Percentiles rank a stretch among this genome's conserved stretches.
Conservation (phyloP, 352 stramenopile genomes). For the Phytophthora europaea region DNA sequence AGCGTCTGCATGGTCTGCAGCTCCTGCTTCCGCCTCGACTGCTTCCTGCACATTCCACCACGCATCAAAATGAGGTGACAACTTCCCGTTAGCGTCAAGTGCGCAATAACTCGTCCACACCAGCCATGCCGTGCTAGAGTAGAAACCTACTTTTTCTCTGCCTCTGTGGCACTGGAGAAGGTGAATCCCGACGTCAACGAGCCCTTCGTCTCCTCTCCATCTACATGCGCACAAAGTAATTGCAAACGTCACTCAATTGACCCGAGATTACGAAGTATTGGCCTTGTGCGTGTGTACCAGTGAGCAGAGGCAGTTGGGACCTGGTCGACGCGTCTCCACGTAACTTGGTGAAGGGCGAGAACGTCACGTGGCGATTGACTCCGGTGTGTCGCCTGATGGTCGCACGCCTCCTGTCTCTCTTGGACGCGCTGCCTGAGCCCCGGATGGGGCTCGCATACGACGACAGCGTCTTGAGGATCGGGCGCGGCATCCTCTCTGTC, state of each 20-base stretch:
- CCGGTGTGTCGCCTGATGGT: conserved; percentile 41
- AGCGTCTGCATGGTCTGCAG: conserved; percentile 57
- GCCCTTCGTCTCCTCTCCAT: conserved; percentile 22
- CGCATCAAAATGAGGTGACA: background rate
- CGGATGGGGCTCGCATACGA: conserved; percentile 38
- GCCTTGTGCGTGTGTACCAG: conserved; percentile 23
- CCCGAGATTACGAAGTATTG: background rate
- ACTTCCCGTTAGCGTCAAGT: background rate
- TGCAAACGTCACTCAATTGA: background rate
- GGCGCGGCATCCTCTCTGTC: conserved; percentile 44
- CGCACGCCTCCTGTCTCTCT: conserved; percentile 22
- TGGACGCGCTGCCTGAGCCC: conserved; percentile 23
- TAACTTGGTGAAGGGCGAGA: conserved; percentile 80
- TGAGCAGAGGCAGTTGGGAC: conserved; percentile 8
- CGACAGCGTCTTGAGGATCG: conserved; percentile 74
- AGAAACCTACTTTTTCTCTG: conserved; percentile 43
- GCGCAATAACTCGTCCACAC: background rate
- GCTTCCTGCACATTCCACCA: conserved; percentile 25
- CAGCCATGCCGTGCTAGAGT: no score
- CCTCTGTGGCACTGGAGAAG: conserved; percentile 44
- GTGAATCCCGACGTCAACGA: conserved; percentile 49
- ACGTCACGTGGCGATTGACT: conserved; percentile 63
- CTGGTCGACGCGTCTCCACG: conserved; percentile 28
- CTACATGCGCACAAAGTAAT: conserved; percentile 16
- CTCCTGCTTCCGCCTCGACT: conserved; percentile 54